Conservation (phyloP, 2,329 filamentous ascomycete species). For the Botryosphaeria dothidea region DNA sequence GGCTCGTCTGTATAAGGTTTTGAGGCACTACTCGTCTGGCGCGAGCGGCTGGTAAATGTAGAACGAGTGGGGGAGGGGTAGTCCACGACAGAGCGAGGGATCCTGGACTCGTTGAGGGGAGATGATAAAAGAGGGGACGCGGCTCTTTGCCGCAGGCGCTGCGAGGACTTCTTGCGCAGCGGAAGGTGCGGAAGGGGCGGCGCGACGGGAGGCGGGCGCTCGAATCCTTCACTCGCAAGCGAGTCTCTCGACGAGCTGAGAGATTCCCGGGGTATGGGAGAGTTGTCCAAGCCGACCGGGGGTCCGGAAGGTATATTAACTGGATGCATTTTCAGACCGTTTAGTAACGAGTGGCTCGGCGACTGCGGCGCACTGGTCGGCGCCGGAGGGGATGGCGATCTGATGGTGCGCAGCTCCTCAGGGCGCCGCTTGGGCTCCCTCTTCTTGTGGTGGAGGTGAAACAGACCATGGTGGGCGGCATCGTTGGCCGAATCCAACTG, state of each 20-base stretch:
- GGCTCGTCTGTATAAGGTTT: conserved; percentile 17
- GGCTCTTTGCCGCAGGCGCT: conserved; percentile 26
- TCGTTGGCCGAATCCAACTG: conserved; percentile 4
- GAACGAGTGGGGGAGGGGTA: conserved; percentile 27
- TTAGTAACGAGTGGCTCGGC: conserved; percentile 15
- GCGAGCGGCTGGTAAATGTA: conserved; percentile 29
- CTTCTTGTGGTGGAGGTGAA: conserved; percentile 14
- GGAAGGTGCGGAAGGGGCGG: conserved; percentile 37
- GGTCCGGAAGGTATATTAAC: conserved; percentile 8
- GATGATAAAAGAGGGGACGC: conserved; percentile 19
- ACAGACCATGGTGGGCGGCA: conserved; percentile 1
- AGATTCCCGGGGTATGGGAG: not conserved
- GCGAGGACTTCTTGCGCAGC: conserved; percentile 37
- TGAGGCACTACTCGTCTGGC: conserved; percentile 20
- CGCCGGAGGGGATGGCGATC: not conserved
- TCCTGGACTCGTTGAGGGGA: conserved; percentile 11
- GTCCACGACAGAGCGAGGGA: conserved; percentile 20
- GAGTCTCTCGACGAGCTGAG: conserved; percentile 16
- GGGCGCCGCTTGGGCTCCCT: conserved; percentile 14
- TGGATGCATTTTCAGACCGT: conserved; percentile 18
- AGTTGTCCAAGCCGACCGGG: conserved; percentile 6
- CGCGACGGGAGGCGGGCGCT: conserved; percentile 16
- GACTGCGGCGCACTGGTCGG: conserved; percentile 18
- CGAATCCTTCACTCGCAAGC: conserved; percentile 6
- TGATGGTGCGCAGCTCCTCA: conserved; percentile 6